Conservation (phyloP, 1,284 basidiomycete genomes). For the Cystobasidium slooffiae region DNA sequence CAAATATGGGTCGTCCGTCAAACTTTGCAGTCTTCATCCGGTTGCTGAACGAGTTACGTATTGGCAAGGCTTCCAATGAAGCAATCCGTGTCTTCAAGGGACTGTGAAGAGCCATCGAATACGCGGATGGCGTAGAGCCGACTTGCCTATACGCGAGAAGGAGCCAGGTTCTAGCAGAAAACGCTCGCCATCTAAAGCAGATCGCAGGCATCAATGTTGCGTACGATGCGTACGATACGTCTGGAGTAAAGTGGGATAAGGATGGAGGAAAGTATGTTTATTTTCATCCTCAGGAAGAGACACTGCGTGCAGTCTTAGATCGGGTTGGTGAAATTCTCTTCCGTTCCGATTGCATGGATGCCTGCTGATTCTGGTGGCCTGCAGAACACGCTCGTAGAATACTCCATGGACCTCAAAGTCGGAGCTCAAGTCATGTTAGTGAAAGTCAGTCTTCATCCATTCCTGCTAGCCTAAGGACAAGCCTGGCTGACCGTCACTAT, state of each 20-base stretch:
- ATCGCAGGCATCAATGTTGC: slow-evolving; percentile 40
- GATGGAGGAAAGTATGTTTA: no score
- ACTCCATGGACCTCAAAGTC: slow-evolving; percentile 67
- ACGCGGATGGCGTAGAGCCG: slow-evolving; percentile 73
- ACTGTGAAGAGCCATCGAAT: slow-evolving; percentile 65
- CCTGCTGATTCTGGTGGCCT: neutral
- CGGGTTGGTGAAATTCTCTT: no score
- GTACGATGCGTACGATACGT: slow-evolving; percentile 49
- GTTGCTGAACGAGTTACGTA: slow-evolving; percentile 89
- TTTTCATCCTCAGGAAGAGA: slow-evolving; percentile 47
- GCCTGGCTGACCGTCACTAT: neutral
- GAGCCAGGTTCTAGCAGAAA: slow-evolving; percentile 77
- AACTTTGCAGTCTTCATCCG: slow-evolving; percentile 74
- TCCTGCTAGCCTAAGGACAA: slow-evolving; percentile 54
- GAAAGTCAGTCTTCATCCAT: slow-evolving; percentile 64
- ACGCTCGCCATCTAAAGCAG: slow-evolving; percentile 66
- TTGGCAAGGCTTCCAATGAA: slow-evolving; percentile 67
- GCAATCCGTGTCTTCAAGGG: slow-evolving; percentile 68
- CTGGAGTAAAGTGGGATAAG: neutral
- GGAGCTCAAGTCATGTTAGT: slow-evolving; percentile 73
- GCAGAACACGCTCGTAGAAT: slow-evolving; percentile 56
- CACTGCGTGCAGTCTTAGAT: slow-evolving; percentile 39
- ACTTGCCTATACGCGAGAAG: slow-evolving; percentile 86
- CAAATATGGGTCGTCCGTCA: no score
- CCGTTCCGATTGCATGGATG: no score